Evolutionary conservation across 192 early-diverging fungal species (phyloP).

Genomic region (Lobosporangium transversale): DNA sequence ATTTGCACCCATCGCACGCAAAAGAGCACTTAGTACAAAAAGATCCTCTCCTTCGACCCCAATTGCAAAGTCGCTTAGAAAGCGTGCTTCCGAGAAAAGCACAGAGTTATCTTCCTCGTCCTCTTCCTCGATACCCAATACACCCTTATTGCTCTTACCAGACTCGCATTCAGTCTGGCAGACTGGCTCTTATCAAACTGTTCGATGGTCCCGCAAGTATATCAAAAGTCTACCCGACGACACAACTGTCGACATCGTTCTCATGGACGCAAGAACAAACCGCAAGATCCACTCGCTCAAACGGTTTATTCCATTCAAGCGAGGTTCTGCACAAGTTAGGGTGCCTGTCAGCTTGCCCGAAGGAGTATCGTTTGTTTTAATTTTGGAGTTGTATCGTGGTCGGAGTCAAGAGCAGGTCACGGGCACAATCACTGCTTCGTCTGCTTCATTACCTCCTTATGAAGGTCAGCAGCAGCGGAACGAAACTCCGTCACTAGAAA

Average conservation of each 20-base stretch:
- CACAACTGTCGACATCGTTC: constrained; percentile 42
- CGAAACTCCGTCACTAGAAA: neutral
- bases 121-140: neutral
- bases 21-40: neutral
- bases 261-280: constrained; percentile 34
- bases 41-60: neutral
- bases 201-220: constrained; percentile 39
- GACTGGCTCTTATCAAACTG: constrained; percentile 31
- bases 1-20: neutral
- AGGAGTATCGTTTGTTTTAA: constrained; percentile 26
- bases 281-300: constrained; percentile 36
- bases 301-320: constrained; percentile 37
- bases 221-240: constrained; percentile 22
- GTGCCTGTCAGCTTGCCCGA: constrained; percentile 27
- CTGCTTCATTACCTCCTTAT: neutral
- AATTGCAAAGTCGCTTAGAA: neutral
- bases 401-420: constrained; percentile 31
- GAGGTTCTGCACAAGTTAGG: constrained; percentile 24
- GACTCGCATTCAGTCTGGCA: constrained; percentile 37
- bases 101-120: neutral
- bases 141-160: constrained; percentile 26
- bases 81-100: neutral
- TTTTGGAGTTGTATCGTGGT: constrained; percentile 42
- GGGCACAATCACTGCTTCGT: neutral
- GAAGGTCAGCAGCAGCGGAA: neutral